Percentiles rank a stretch among this genome's conserved stretches.
These are phyloP conservation scores for Fraxinus excelsior DNA, from an alignment of 257 asterid genomes.

Conservation along the genomic window DNA sequence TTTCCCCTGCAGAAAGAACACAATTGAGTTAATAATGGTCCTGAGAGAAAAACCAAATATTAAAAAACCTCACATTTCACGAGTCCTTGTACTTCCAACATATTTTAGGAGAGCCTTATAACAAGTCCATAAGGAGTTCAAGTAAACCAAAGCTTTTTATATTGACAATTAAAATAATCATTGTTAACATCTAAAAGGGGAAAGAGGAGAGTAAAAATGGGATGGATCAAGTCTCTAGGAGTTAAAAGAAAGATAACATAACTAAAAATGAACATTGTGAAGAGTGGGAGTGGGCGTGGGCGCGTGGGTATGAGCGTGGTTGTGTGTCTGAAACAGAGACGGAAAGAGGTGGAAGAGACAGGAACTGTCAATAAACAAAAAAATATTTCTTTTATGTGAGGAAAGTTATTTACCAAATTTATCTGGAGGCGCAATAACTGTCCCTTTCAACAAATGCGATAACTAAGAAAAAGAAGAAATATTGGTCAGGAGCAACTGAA, in stretches of 20 bases:
- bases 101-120: constrained; percentile 6
- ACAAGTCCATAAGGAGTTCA: constrained; percentile 16
- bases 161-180: constrained; percentile 8
- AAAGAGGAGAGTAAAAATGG: constrained; percentile 16
- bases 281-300: not conserved
- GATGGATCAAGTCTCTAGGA: constrained; percentile 20
- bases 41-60: not conserved
- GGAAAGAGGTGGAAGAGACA: not conserved
- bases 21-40: not conserved
- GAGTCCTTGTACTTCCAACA: constrained; percentile 4
- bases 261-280: not conserved
- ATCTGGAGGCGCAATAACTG: constrained; percentile 97
- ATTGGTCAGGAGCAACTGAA: constrained; percentile 32
- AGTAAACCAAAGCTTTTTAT: constrained; percentile 17
- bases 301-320: too few relatives aligned
- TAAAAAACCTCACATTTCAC: constrained; percentile 3
- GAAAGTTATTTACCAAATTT: constrained; percentile 68
- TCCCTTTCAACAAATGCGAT: constrained; percentile 91
- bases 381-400: not conserved
- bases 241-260: not conserved
- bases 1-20: constrained; percentile 66
- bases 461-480: constrained; percentile 53
- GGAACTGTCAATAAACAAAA: constrained; percentile 13
- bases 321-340: too few relatives aligned
- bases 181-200: not conserved